Evolutionary conservation across 2,329 filamentous ascomycete species (phyloP), one percentile per base, ranked within the genome.

Genomic region (Tolypocladium capitatum): DNA sequence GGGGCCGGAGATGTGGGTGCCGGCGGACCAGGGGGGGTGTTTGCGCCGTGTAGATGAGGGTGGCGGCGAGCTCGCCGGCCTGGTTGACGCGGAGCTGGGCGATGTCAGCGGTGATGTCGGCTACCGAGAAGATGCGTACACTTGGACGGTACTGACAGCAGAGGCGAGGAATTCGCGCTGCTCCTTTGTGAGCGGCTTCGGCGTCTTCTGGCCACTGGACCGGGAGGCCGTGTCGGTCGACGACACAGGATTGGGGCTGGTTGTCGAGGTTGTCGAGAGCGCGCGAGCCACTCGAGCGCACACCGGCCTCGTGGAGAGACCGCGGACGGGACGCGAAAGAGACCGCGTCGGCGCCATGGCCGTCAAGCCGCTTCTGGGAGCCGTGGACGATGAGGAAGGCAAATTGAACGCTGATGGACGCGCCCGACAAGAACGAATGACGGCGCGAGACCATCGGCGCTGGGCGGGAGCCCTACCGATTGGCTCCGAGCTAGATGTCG

Each of bases 31-130:
- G 70, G n/a, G 83, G 78, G 1, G 90, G 88, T 1, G 81, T 91
- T 66, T 98, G 92, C 2, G 87, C 83, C 1, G 80, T 81, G 71
- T 97, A 98, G 65, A 98, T 98, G 48, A 94, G 79, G 27, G 87
- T 91, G 30, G 92, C 92, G 47, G 92, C 92, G n/a, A 98, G 80
- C 68, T 98, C 92, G 61, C 92, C 92, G 24, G 92, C 89, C 69
- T 98, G 92, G 67, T 98, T 97, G 49, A 98, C 92, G 52, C 92
- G 88, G 30, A 97, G 81, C 80, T 84, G 45, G 6, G 32, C 16
- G 21, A 28, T 48, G 47, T 55, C 46, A 57, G 51, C 16, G 16
- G 34, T 30, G 4, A 4, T 14, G 16, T 31, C 21, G n/a, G 34
- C 11, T 40, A 30, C 21, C 18, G 13, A 45, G 5, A 2, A 9